These are phyloP conservation scores for Davidsoniella neocaledoniae DNA, from an alignment of 2,329 filamentous ascomycete genomes.

Conservation along the genomic window DNA sequence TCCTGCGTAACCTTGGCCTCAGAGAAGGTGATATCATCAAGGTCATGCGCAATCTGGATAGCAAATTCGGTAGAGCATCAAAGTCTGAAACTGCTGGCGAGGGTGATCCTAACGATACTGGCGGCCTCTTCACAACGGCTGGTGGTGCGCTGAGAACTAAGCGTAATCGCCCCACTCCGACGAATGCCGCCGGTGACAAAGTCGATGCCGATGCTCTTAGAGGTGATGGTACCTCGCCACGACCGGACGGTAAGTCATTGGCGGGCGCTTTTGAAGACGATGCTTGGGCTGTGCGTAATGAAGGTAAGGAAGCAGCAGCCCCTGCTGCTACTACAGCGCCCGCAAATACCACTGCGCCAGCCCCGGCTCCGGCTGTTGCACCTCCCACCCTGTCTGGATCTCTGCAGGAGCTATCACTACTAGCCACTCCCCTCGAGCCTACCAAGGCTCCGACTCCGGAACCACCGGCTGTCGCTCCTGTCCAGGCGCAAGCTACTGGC, in stretches of 20 bases:
- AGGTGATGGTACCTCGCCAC: conserved; percentile 22
- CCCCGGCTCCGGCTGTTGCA: conserved; percentile 16
- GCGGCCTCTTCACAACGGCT: conserved; percentile 77
- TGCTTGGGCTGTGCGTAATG: conserved; percentile 82
- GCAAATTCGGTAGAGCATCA: conserved; percentile 50
- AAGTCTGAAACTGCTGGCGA: conserved; percentile 44
- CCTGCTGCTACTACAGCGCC: neutral
- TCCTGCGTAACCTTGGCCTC: conserved; percentile 75
- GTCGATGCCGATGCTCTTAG: conserved; percentile 77
- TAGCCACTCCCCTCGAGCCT: conserved; percentile 36
- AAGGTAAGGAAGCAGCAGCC: conserved; percentile 1
- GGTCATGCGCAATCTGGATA: conserved; percentile 77
- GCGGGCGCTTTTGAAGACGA: conserved; percentile 75
- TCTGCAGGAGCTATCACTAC: conserved; percentile 39
- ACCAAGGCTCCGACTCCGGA: conserved; percentile 23
- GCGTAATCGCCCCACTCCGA: conserved; percentile 74
- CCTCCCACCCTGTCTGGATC: conserved; percentile 38
- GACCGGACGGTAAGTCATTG: conserved; percentile 16
- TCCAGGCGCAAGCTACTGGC: conserved; percentile 30
- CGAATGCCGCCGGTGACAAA: conserved; percentile 70
- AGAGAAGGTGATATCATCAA: conserved; percentile 94
- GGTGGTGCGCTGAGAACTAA: conserved; percentile 89
- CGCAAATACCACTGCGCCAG: conserved; percentile 19
- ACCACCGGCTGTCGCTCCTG: conserved; percentile 19
- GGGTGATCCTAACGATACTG: conserved; percentile 35